These are phyloP conservation scores for Nematodospora valgi DNA, from an alignment of 805 yeast species.

Conservation along the genomic window DNA sequence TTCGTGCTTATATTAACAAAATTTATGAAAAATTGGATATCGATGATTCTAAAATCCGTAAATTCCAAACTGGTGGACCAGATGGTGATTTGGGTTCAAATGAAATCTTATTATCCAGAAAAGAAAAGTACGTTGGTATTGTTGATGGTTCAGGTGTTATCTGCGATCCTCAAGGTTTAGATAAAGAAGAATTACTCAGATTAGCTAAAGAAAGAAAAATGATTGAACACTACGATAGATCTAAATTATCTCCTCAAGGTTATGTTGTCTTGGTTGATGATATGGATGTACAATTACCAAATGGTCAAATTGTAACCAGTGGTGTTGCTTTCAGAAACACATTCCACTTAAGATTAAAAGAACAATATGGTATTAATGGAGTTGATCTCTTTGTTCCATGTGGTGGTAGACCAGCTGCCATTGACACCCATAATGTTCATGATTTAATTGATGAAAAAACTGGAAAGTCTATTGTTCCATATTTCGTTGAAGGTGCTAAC, in stretches of 20 bases:
- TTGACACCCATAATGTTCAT: conserved; percentile 79
- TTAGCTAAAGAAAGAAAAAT: conserved; percentile 76
- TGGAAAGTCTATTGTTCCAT: conserved; percentile 75
- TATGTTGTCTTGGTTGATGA: conserved; percentile 85
- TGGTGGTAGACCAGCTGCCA: conserved; percentile 98
- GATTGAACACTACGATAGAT: conserved; percentile 64
- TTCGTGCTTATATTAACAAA: conserved; percentile 85
- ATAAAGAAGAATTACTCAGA: conserved; percentile 71
- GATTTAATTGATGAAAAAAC: conserved; percentile 68
- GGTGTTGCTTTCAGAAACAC: conserved; percentile 90
- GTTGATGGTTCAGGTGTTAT: conserved; percentile 97
- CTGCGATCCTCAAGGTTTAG: conserved; percentile 86
- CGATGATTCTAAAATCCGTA: conserved; percentile 55
- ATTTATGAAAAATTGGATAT: conserved; percentile 76
- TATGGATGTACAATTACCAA: conserved; percentile 71
- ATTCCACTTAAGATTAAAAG: conserved; percentile 74
- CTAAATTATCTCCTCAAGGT: conserved; percentile 70
- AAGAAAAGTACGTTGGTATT: conserved; percentile 80
- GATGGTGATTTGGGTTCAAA: conserved; percentile 98
- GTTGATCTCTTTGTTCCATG: conserved; percentile 93
- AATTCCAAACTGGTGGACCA: conserved; percentile 98
- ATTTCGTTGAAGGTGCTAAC: conserved; percentile 96
- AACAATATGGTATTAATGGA: conserved; percentile 53
- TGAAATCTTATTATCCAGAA: conserved; percentile 81
- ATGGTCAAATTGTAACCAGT: conserved; percentile 68